Evolutionary conservation across 352 stramenopile genomes (phyloP).

Genomic region (Phytopythium kandeliae): DNA sequence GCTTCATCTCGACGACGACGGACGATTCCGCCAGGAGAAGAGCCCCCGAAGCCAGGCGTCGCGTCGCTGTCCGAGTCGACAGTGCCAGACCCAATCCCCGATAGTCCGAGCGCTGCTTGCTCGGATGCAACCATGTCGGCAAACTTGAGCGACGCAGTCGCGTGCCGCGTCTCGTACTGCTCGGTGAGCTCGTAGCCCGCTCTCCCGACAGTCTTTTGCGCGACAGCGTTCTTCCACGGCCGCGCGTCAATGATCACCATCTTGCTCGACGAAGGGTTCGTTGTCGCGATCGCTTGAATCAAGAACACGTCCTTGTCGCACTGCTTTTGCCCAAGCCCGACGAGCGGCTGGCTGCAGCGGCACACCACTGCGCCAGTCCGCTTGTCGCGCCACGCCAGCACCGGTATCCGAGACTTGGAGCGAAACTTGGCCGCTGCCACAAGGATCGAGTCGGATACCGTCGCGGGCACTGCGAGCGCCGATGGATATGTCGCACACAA

Average conservation of each 20-base stretch:
- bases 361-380: slow-evolving; percentile 71
- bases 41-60: background rate
- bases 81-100: slow-evolving; percentile 7
- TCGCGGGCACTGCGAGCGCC: slow-evolving; percentile 60
- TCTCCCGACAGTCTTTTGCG: slow-evolving; percentile 86
- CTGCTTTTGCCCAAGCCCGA: slow-evolving; percentile 74
- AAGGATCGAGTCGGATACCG: slow-evolving; percentile 59
- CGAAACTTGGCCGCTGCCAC: slow-evolving; percentile 73
- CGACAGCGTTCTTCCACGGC: slow-evolving; percentile 87
- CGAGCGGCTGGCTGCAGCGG: slow-evolving; percentile 79
- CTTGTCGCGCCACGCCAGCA: slow-evolving; percentile 75
- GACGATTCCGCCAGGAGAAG: background rate
- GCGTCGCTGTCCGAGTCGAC: background rate
- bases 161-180: slow-evolving; percentile 71
- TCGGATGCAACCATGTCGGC: slow-evolving; percentile 52
- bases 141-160: slow-evolving; percentile 54
- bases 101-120: slow-evolving; percentile 14
- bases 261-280: slow-evolving; percentile 72
- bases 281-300: slow-evolving; percentile 71
- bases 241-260: slow-evolving; percentile 89
- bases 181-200: slow-evolving; percentile 87
- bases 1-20: background rate
- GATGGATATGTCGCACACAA: slow-evolving; percentile 78
- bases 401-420: slow-evolving; percentile 77
- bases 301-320: slow-evolving; percentile 83